Evolutionary conservation across 2,329 filamentous ascomycete species (phyloP).

Genomic region (Sclerotinia sclerotiorum): DNA sequence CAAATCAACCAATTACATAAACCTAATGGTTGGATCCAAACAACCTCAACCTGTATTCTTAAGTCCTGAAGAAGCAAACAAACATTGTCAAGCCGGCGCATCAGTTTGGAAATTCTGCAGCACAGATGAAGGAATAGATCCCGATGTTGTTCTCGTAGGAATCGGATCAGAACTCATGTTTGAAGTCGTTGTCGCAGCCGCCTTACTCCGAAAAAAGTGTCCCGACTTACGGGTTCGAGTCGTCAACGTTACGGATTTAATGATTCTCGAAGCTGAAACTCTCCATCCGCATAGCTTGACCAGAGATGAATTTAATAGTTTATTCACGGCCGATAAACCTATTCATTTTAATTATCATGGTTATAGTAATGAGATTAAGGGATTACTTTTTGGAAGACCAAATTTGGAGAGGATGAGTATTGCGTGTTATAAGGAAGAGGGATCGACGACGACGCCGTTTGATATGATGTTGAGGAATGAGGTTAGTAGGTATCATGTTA

Average conservation of each 20-base stretch:
- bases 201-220: conserved; percentile 50
- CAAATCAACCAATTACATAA: conserved; percentile 62
- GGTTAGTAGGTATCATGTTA: conserved; percentile 60
- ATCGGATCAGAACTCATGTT: conserved; percentile 67
- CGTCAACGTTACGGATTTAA: conserved; percentile 65
- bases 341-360: conserved; percentile 69
- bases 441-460: conserved; percentile 66
- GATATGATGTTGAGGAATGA: conserved; percentile 67
- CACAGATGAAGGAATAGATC: conserved; percentile 53
- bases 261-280: conserved; percentile 58
- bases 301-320: conserved; percentile 50
- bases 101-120: conserved; percentile 63
- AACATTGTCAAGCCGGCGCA: conserved; percentile 59
- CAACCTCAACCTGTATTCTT: conserved; percentile 64
- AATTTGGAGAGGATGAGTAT: conserved; percentile 54
- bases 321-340: conserved; percentile 57
- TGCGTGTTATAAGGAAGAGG: conserved; percentile 63
- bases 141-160: conserved; percentile 63
- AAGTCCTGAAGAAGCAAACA: conserved; percentile 57
- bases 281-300: conserved; percentile 59
- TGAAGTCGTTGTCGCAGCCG: conserved; percentile 61
- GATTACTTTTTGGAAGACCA: conserved; percentile 59
- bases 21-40: conserved; percentile 67
- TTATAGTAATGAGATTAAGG: conserved; percentile 60
- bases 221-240: conserved; percentile 59